Evolutionary conservation across 108 stramenopile species (phyloP), one percentile per base, ranked within the genome.

Genomic region (Nitzschia putrida): DNA sequence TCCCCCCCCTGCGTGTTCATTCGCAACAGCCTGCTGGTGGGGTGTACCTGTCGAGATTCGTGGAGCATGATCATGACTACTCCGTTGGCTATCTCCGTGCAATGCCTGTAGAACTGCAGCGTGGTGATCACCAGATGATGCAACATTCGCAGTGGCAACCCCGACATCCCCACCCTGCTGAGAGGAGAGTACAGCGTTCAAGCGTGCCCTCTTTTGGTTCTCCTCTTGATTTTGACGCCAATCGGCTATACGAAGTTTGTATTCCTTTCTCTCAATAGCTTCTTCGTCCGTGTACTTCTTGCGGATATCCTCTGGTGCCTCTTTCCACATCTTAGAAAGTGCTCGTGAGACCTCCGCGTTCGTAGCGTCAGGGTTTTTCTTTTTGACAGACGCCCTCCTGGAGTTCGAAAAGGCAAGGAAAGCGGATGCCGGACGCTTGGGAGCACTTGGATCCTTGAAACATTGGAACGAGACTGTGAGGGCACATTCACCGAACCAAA

Each of bases 351-450:
- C 9, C 8, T 59, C 47, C 20, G 43, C 49, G 13, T 59, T 61
- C 3, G 24, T 12, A 6, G 20, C 16, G 45, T 61, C 26, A 3
- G 69, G 69, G 24, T 61, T 11, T 55, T 70, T 16, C 11, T 25
- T 3, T 26, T 70, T 70, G 34, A 64, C 39, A 3, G 10, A 58
- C 3, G 71, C 50, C 8, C 71, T 58, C 51, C 45, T 64, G 34
- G 26, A 38, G 34, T 74, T 67, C 5, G 73, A 74, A 49, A 43
- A 74, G 10, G 65, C 26, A 12, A 74, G 47, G 26, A 74, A 74
- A 23, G 66, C 43, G 7, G 73, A 74, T 66, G 54, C 53, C 4
- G 73, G 73, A 5, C 73, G 65, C 39, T 74, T 74, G 7, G 73
- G 73, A 14, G 56, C 56, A 14, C 44, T 67, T 4, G 41, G 53